These are phyloP conservation scores for Citeromyces hawaiiensis DNA, from an alignment of 1,139 yeast species.

Conservation along the genomic window DNA sequence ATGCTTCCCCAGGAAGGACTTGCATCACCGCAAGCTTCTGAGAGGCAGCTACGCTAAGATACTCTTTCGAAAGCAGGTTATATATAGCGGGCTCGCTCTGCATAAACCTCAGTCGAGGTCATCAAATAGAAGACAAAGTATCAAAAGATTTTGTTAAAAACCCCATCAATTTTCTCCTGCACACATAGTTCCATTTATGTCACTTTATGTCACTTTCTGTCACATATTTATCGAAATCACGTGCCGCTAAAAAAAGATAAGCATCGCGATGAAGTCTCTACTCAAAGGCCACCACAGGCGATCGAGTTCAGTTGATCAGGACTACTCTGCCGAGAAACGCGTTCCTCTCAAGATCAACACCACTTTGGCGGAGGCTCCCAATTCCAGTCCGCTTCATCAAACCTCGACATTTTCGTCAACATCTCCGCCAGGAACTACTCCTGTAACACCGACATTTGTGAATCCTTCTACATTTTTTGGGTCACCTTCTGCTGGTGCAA, in stretches of 20 bases:
- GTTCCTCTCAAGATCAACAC: background rate
- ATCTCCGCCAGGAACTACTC: background rate
- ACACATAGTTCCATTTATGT: too few relatives aligned
- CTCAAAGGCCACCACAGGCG: background rate
- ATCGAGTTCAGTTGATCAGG: background rate
- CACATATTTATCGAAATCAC: background rate
- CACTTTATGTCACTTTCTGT: background rate
- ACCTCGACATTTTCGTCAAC: background rate
- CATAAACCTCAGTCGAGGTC: too few relatives aligned
- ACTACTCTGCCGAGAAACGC: background rate
- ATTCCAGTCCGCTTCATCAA: background rate
- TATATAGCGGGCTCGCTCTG: too few relatives aligned
- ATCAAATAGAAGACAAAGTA: too few relatives aligned
- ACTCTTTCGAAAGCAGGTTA: too few relatives aligned
- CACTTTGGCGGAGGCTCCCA: background rate
- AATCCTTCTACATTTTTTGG: background rate
- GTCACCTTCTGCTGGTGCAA: slow-evolving; percentile 1
- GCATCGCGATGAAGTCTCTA: background rate
- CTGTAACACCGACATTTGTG: background rate
- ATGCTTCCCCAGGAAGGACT: too few relatives aligned
- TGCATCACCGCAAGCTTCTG: too few relatives aligned
- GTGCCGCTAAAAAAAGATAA: background rate
- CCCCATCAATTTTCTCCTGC: too few relatives aligned
- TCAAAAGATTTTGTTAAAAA: too few relatives aligned
- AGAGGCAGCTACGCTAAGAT: too few relatives aligned